Percentiles rank a stretch among this genome's conserved stretches.
phyloP scores from a whole-genome alignment of 371 early-diverging fungal species.

The Actinomortierella ambigua region DNA sequence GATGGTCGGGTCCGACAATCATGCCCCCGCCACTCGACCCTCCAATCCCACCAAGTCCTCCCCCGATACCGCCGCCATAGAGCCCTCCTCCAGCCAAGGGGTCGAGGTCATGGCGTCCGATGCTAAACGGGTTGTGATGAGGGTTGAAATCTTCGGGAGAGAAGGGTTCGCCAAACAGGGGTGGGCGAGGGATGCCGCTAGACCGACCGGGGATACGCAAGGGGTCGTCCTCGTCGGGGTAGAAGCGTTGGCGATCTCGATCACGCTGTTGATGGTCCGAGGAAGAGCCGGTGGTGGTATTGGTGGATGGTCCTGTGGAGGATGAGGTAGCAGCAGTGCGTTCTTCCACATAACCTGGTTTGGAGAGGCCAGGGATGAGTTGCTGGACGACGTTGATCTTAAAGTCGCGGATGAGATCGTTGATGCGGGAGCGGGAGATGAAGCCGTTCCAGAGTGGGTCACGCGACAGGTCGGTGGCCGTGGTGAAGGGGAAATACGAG shows the following conservation, averaged over 20 bases:
- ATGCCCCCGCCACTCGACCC: slow-evolving; percentile 73
- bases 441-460: slow-evolving; percentile 62
- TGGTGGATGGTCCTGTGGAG: slow-evolving; percentile 5
- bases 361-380: slow-evolving; percentile 69
- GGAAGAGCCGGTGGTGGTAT: background rate
- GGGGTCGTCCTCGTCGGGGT: slow-evolving; percentile 32
- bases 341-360: slow-evolving; percentile 61
- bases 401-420: slow-evolving; percentile 63
- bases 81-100: slow-evolving; percentile 53
- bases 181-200: slow-evolving; percentile 35
- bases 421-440: slow-evolving; percentile 60
- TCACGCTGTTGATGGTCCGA: slow-evolving; percentile 12
- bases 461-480: slow-evolving; percentile 42
- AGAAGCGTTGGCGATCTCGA: slow-evolving; percentile 16
- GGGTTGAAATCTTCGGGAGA: slow-evolving; percentile 28
- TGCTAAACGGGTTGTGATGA: slow-evolving; percentile 20
- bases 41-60: slow-evolving; percentile 28
- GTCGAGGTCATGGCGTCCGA: slow-evolving; percentile 44
- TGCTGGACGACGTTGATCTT: slow-evolving; percentile 69
- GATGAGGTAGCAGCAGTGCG: slow-evolving; percentile 1
- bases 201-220: slow-evolving; percentile 24
- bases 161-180: slow-evolving; percentile 44
- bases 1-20: slow-evolving; percentile 90
- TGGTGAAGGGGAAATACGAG: slow-evolving; percentile 59
- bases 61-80: slow-evolving; percentile 52